Conservation (phyloP, 306 rosid species). For the Castanospermum australe region DNA sequence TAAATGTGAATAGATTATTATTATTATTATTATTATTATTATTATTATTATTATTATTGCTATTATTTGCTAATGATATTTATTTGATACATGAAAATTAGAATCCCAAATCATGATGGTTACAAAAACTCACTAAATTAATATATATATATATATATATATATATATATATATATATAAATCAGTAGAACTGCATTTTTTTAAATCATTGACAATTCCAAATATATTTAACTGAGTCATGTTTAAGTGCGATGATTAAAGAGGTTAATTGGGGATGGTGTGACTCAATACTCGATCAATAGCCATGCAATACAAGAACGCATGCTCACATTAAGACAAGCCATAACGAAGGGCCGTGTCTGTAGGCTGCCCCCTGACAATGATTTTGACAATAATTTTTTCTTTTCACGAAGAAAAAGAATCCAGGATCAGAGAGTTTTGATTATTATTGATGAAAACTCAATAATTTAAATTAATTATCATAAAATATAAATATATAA, state of each 20-base stretch:
- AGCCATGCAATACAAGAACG: not conserved
- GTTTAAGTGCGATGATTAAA: not conserved
- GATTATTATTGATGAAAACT: not conserved
- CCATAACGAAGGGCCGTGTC: conserved; percentile 56
- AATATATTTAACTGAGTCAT: not conserved
- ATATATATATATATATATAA: too few relatives aligned
- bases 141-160: too few relatives aligned
- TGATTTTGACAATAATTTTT: conserved; percentile 33
- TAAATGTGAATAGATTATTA: too few relatives aligned
- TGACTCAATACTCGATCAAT: too few relatives aligned
- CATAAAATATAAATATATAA: not conserved
- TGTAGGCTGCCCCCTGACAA: conserved; percentile 37
- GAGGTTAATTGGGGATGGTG: not conserved
- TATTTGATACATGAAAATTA: too few relatives aligned
- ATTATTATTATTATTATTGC: too few relatives aligned
- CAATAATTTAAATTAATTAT: not conserved
- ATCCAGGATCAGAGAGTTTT: conserved; percentile 17
- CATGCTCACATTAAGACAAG: conserved; percentile 36
- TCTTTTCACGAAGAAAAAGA: not conserved
- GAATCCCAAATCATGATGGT: not conserved
- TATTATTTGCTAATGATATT: too few relatives aligned
- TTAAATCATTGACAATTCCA: not conserved
- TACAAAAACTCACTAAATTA: not conserved
- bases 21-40: too few relatives aligned
- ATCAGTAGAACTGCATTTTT: not conserved